These are phyloP conservation scores for Chlorella vulgaris DNA, from an alignment of 139 green algal species.

Conservation along the genomic window DNA sequence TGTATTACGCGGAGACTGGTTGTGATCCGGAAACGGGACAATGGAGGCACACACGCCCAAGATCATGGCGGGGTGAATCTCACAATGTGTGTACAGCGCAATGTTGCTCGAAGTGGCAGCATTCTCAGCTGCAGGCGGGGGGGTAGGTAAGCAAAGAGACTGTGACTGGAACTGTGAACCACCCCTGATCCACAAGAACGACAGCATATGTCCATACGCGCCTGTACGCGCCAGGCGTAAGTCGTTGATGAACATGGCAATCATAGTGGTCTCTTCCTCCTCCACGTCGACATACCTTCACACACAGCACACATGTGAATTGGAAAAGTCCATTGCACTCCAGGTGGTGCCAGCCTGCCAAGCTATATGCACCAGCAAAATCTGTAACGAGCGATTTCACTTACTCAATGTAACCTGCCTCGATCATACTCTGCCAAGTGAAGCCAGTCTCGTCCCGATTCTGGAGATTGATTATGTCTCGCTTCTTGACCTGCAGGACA, in stretches of 20 bases:
- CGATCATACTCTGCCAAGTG: constrained; percentile 68
- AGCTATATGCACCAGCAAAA: too few relatives aligned
- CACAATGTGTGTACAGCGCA: constrained; percentile 96
- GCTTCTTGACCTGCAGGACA: constrained; percentile 77
- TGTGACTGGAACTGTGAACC: too few relatives aligned
- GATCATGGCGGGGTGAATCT: constrained; percentile 99
- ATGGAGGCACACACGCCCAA: constrained; percentile 97
- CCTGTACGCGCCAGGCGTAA: constrained; percentile 57
- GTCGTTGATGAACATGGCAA: constrained; percentile 93
- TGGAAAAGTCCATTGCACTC: too few relatives aligned
- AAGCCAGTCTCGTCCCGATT: constrained; percentile 50
- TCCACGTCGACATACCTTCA: constrained; percentile 75
- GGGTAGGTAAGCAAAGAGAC: background rate
- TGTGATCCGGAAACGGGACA: constrained; percentile 99
- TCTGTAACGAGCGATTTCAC: too few relatives aligned
- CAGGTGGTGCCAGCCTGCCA: too few relatives aligned
- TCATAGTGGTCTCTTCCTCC: constrained; percentile 99
- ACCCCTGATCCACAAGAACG: too few relatives aligned
- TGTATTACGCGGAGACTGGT: constrained; percentile 96
- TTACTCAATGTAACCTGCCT: constrained; percentile 81
- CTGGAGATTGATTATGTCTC: constrained; percentile 70
- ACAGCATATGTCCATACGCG: too few relatives aligned
- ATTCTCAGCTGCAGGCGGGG: background rate
- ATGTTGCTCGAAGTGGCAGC: constrained; percentile 53
- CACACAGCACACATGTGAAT: background rate